Evolutionary conservation across 495 filamentous ascomycete species (phyloP).

Genomic region (Staphylotrichum tortipilum): DNA sequence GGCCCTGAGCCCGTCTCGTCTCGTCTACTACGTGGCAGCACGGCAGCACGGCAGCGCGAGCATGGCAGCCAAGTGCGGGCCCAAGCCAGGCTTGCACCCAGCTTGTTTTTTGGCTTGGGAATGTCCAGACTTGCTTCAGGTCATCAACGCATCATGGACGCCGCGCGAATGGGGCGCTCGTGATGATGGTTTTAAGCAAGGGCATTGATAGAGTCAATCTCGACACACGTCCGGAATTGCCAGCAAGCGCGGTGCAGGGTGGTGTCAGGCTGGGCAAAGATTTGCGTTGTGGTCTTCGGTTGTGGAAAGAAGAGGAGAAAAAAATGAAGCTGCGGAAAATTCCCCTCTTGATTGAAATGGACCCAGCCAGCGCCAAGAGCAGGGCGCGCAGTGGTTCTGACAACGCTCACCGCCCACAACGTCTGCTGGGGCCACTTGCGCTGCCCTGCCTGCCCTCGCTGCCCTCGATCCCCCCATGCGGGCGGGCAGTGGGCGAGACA

Average conservation of each 20-base stretch:
- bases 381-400: constrained; percentile 11
- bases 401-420: constrained; percentile 23
- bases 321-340: constrained; percentile 12
- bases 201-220: constrained; percentile 45
- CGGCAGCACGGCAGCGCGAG: no score
- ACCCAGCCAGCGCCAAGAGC: constrained; percentile 3
- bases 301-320: constrained; percentile 34
- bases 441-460: no score
- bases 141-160: constrained; percentile 98
- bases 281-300: constrained; percentile 86
- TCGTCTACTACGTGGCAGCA: constrained; percentile 14
- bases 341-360: constrained; percentile 4
- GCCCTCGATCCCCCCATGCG: no score
- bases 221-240: constrained; percentile 79
- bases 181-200: constrained; percentile 98
- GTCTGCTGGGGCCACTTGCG: no score
- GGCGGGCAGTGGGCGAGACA: no score
- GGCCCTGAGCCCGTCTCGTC: not conserved
- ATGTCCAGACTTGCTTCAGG: constrained; percentile 60
- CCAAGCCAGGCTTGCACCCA: no score
- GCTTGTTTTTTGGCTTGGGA: no score
- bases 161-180: constrained; percentile 72
- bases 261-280: constrained; percentile 66
- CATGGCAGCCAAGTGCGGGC: no score
- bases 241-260: constrained; percentile 56